These are phyloP conservation scores for Ophiosphaerella korrae DNA, from an alignment of 2,329 filamentous ascomycete genomes.

Conservation along the genomic window DNA sequence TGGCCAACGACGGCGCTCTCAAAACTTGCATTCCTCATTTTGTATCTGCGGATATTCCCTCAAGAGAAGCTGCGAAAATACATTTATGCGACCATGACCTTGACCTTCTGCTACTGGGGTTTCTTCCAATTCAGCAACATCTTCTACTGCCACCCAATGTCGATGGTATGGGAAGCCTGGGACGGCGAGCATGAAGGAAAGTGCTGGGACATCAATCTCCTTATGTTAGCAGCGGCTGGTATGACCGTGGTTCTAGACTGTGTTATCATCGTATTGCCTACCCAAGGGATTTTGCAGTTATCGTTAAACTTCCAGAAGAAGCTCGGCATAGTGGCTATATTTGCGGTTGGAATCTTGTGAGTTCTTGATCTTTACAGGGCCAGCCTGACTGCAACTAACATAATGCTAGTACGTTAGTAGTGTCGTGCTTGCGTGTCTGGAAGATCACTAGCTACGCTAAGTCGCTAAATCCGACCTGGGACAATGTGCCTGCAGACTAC, in stretches of 20 bases:
- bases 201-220: neutral
- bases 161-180: neutral
- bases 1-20: neutral
- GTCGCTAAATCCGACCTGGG: constrained; percentile 3
- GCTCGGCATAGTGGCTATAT: neutral
- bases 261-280: neutral
- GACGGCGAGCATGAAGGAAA: neutral
- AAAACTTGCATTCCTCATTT: neutral
- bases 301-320: neutral
- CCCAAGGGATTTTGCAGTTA: neutral
- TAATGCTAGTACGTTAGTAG: neutral
- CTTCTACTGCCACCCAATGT: neutral
- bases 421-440: neutral
- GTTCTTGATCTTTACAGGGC: neutral
- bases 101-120: neutral
- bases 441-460: neutral
- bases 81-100: neutral
- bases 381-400: neutral
- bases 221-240: neutral
- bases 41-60: neutral
- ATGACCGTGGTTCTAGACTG: neutral
- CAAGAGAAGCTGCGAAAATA: neutral
- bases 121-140: constrained; percentile 1
- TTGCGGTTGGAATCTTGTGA: neutral
- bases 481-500: neutral